These are phyloP conservation scores for Aspergillus sp. DNA, from an alignment of 2,329 filamentous ascomycete genomes.

Conservation along the genomic window DNA sequence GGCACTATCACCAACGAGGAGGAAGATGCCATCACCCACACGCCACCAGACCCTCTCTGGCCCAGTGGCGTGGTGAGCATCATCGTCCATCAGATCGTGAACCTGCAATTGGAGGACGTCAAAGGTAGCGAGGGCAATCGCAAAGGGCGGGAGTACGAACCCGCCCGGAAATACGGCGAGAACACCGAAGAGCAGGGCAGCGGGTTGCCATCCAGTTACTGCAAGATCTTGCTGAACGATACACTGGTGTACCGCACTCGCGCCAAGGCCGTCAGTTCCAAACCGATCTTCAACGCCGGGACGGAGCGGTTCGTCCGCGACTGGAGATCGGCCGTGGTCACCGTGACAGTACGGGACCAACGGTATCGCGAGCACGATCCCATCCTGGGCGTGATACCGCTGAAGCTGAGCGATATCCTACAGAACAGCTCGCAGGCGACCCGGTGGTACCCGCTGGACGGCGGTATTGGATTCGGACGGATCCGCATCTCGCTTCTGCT, in stretches of 20 bases:
- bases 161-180: slow-evolving; percentile 75
- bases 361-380: slow-evolving; percentile 90
- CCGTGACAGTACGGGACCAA: slow-evolving; percentile 78
- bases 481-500: slow-evolving; percentile 83
- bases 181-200: slow-evolving; percentile 75
- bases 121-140: slow-evolving; percentile 74
- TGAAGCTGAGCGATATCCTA: slow-evolving; percentile 81
- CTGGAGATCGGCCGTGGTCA: slow-evolving; percentile 81
- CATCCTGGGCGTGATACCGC: slow-evolving; percentile 80
- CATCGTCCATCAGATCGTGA: slow-evolving; percentile 89
- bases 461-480: slow-evolving; percentile 84
- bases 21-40: slow-evolving; percentile 80
- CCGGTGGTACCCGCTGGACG: slow-evolving; percentile 92
- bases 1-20: slow-evolving; percentile 62
- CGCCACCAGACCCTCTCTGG: slow-evolving; percentile 92
- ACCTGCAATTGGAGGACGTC: slow-evolving; percentile 82
- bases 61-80: slow-evolving; percentile 82
- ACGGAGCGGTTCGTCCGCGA: slow-evolving; percentile 89
- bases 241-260: slow-evolving; percentile 75
- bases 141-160: slow-evolving; percentile 80
- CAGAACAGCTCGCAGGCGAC: slow-evolving; percentile 79
- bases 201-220: slow-evolving; percentile 81
- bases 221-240: slow-evolving; percentile 84
- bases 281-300: slow-evolving; percentile 94
- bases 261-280: slow-evolving; percentile 84